Base-by-base conservation (phyloP, 352 stramenopile species). In the Globisporangium parvum region DNA sequence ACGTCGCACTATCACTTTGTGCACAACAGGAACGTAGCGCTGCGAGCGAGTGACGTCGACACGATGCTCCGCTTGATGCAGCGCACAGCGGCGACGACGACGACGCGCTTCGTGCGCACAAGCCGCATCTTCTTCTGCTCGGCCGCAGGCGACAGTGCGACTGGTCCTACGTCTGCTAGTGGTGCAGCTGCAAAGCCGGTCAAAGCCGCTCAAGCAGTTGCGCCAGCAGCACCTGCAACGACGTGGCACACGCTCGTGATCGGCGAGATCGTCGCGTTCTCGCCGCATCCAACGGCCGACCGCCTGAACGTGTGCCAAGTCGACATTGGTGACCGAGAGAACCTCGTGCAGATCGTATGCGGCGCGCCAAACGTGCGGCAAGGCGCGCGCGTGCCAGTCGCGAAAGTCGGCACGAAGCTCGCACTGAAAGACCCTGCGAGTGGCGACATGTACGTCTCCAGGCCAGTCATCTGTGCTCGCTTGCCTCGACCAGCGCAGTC, bases 291-390 rank as follows among this genome's bases (percentile, higher is more conserved):
- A 20, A 65, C 77, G 46, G 81, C 81, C 0, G 77, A 88, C 40
- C 75, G 76, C 8, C 62, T 91, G 18, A 85, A 85, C 53, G 62
- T 92, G 24, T 92, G 78, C 59, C 58, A 73, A 39, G 77, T 92
- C 31, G 66, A 87, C 57, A 60, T 88, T 23, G 78, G 77, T 18
- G 73, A 87, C 58, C 62, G 65, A 28, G 67, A 80, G 8, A 73
- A 74, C 47, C 57, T 85, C 56, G 54, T 92, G 44, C 78, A 88
- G 66, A 92, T 92, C 62, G 78, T 92, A 52, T 92, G 78, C 33
- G 81, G 81, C 15, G 78, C 81, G 6, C 65, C 77, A 3, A 92
- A 92, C 42, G 75, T 84, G 23, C 66, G 67, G 23, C 53, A 80
- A 53, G 77, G 81, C 14, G 77, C 77, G 46, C 69, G 66, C 10